Conservation (phyloP, 75 land plant species). For the Pseudotsuga menziesii region DNA sequence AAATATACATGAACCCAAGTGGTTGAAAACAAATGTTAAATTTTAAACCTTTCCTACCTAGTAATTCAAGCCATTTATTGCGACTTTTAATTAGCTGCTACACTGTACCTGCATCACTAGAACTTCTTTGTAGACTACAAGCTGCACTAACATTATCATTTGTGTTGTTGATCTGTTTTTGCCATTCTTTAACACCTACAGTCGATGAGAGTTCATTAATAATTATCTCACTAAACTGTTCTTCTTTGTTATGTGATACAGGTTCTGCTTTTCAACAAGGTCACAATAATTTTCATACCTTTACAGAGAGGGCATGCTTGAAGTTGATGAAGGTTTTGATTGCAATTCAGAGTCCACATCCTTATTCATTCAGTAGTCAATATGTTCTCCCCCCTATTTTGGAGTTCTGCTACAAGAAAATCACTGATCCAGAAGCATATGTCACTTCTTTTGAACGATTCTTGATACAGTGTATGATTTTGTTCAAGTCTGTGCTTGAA, state of each 20-base stretch:
- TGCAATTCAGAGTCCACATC: slow-evolving; percentile 73
- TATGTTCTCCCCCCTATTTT: slow-evolving; percentile 65
- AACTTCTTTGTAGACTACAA: too few relatives aligned
- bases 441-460: slow-evolving; percentile 63
- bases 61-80: too few relatives aligned
- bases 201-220: neutral
- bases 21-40: too few relatives aligned
- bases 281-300: slow-evolving; percentile 43
- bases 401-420: slow-evolving; percentile 78
- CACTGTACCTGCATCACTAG: too few relatives aligned
- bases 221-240: neutral
- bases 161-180: neutral
- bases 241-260: slow-evolving; percentile 33
- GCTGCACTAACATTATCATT: neutral
- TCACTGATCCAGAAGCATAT: slow-evolving; percentile 62
- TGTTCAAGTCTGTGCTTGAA: slow-evolving; percentile 75
- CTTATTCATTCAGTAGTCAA: slow-evolving; percentile 88
- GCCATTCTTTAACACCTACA: neutral
- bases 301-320: slow-evolving; percentile 67
- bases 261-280: slow-evolving; percentile 62
- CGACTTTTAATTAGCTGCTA: too few relatives aligned
- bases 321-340: slow-evolving; percentile 85
- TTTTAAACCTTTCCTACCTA: too few relatives aligned
- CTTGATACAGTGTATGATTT: slow-evolving; percentile 86
- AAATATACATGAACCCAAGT: too few relatives aligned